Evolutionary conservation across 2,329 filamentous ascomycete species (phyloP).

Genomic region (Neonectria punicea): DNA sequence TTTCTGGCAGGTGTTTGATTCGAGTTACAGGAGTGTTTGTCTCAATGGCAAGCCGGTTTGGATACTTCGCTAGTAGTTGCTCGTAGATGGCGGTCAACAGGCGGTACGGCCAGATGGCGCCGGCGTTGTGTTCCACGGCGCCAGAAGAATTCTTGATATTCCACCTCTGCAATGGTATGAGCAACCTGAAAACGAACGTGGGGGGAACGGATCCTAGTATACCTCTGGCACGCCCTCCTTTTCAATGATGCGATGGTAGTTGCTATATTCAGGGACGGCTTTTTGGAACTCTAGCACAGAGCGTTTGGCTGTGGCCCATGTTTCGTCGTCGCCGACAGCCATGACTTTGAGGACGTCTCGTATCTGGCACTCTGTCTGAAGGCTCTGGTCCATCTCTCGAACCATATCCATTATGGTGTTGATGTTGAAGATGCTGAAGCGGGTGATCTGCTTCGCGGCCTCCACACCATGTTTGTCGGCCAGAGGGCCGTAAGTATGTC

Average conservation of each 20-base stretch:
- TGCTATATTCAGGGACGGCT: constrained; percentile 27
- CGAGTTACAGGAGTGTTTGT: constrained; percentile 47
- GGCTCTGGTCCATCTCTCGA: constrained; percentile 25
- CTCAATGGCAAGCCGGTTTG: constrained; percentile 48
- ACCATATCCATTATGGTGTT: constrained; percentile 36
- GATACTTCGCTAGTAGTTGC: constrained; percentile 47
- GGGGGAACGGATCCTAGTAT: not conserved
- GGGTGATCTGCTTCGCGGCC: constrained; percentile 52
- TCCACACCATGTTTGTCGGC: constrained; percentile 44
- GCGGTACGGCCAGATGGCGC: constrained; percentile 60
- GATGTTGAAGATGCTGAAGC: constrained; percentile 55
- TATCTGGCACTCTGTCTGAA: constrained; percentile 31
- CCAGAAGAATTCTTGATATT: constrained; percentile 43
- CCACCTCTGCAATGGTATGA: constrained; percentile 28
- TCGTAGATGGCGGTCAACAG: constrained; percentile 55
- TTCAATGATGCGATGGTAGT: constrained; percentile 31
- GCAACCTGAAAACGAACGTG: not conserved
- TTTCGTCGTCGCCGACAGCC: constrained; percentile 31
- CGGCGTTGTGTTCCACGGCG: constrained; percentile 54
- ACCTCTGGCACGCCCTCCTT: constrained; percentile 36
- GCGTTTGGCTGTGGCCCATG: constrained; percentile 25
- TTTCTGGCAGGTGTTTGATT: constrained; percentile 42
- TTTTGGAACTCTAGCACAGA: constrained; percentile 34
- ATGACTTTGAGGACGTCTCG: constrained; percentile 36
- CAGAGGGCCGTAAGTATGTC: constrained; percentile 50